phyloP scores from a whole-genome alignment of 1,284 basidiomycete species.

The Lignosus rhinocerotis region DNA sequence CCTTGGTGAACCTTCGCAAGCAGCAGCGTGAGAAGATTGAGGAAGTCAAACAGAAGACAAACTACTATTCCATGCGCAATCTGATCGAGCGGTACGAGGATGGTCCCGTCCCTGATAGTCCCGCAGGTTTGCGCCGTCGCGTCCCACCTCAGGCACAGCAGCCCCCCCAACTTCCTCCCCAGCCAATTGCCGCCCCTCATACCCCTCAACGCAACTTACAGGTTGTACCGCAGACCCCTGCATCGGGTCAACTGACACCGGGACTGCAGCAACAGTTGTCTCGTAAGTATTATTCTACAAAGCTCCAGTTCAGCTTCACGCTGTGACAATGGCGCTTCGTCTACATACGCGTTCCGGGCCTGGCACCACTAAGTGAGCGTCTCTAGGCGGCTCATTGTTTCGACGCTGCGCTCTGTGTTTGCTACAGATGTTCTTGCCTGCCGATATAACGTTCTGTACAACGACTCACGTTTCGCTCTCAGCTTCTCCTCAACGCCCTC shows the following conservation, averaged over 20 bases:
- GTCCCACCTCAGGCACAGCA: slow-evolving; percentile 17
- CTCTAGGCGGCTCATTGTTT: background rate
- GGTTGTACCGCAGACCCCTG: slow-evolving; percentile 24
- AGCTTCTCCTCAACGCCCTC: slow-evolving; percentile 41
- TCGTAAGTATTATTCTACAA: slow-evolving; percentile 35
- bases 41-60: slow-evolving; percentile 96
- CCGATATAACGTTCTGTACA: background rate
- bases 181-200: slow-evolving; percentile 8
- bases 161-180: slow-evolving; percentile 10
- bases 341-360: background rate
- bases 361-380: background rate
- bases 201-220: slow-evolving; percentile 30
- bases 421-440: background rate
- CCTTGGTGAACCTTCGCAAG: slow-evolving; percentile 74
- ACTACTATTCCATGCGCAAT: slow-evolving; percentile 90
- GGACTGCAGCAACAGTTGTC: slow-evolving; percentile 39
- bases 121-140: slow-evolving; percentile 33
- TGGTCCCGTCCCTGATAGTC: slow-evolving; percentile 33
- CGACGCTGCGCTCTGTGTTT: background rate
- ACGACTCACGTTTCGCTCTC: background rate
- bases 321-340: background rate
- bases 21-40: slow-evolving; percentile 88
- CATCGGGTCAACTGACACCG: slow-evolving; percentile 26
- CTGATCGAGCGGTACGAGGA: slow-evolving; percentile 93
- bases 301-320: background rate